Base-by-base conservation (phyloP, 768 basidiomycete species). In the Tremella fuciformis region DNA sequence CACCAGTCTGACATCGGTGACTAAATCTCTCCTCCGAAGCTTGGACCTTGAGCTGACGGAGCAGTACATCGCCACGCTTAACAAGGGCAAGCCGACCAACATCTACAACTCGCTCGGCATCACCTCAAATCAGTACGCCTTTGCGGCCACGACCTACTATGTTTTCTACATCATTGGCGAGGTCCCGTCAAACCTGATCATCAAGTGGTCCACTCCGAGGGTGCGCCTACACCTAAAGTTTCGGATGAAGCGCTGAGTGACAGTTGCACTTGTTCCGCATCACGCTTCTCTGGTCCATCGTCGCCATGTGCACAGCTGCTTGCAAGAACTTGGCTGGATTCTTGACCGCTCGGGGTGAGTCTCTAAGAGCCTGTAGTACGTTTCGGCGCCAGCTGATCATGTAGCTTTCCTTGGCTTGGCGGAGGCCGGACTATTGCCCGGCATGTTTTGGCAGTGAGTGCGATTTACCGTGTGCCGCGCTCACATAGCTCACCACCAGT, bases 151-250 rank as follows among this genome's bases (percentile, higher is more conserved):
- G 3, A 53, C 57, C 46, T 70, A 56, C 63, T 63, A 58, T n/a
- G 60, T 70, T 49, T 55, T 58, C 21, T 70, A 64, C 60, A 57
- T 66, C 22, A 21, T 70, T 1, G 41, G 58, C 11, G 71, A 70
- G 50, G 51, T 73, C 8, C 70, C 68, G 2, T 62, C 59, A 1
- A 70, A 70, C 26, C 21, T 70, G 8, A 46, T 67, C 37, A 59
- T 70, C 53, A 70, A 70, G 50, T 58, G 63, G 57, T 50, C 60
- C 9, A 70, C 65, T n/a, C 68, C 68, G 13, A 55, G 68, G 53
- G 56, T 57, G 42, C 34, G 60, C 39, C 8, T 40, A 24, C 26
- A 11, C 3, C 2, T 46, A 7, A 29, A 38, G 13, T 1, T 41
- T 39, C 11, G 13, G 8, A 7, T 50, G 9, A 18, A 19, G 13